Evolutionary conservation across 805 yeast species (phyloP).

Genomic region (Spencermartinsiella europaea): DNA sequence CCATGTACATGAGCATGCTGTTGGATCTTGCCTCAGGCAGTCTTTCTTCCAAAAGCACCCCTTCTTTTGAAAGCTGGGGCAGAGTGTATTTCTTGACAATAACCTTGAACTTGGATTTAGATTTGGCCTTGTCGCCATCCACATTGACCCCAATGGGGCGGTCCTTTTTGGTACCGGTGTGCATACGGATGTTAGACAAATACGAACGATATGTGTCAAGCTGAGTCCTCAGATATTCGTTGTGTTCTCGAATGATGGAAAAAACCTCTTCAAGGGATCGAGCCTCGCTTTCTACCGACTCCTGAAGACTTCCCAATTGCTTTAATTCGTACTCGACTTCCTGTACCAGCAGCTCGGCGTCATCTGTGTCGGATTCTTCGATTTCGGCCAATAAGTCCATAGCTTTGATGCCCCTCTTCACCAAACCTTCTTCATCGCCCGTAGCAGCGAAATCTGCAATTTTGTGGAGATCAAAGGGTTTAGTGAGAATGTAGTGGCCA

Average conservation of each 20-base stretch:
- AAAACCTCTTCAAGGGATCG: slow-evolving; percentile 30
- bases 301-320: slow-evolving; percentile 31
- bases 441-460: slow-evolving; percentile 32
- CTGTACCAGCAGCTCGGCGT: slow-evolving; percentile 25
- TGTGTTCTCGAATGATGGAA: slow-evolving; percentile 31
- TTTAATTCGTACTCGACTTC: slow-evolving; percentile 34
- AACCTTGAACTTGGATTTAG: slow-evolving; percentile 13
- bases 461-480: slow-evolving; percentile 26
- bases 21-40: slow-evolving; percentile 24
- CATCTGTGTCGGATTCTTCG: slow-evolving; percentile 21
- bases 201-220: slow-evolving; percentile 34
- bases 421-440: slow-evolving; percentile 25
- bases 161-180: slow-evolving; percentile 27
- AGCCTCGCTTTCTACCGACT: slow-evolving; percentile 29
- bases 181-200: slow-evolving; percentile 32
- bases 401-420: slow-evolving; percentile 32
- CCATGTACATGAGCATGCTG: slow-evolving; percentile 25
- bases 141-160: slow-evolving; percentile 20
- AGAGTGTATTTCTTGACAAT: slow-evolving; percentile 25
- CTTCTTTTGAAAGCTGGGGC: slow-evolving; percentile 25
- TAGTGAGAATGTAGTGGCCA: slow-evolving; percentile 18
- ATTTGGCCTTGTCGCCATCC: slow-evolving; percentile 12
- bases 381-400: slow-evolving; percentile 28
- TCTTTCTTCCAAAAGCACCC: slow-evolving; percentile 25
- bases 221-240: slow-evolving; percentile 33